Conservation (phyloP, 1,139 yeast species). For the Hyphopichia wangnamkhiaoensis region DNA sequence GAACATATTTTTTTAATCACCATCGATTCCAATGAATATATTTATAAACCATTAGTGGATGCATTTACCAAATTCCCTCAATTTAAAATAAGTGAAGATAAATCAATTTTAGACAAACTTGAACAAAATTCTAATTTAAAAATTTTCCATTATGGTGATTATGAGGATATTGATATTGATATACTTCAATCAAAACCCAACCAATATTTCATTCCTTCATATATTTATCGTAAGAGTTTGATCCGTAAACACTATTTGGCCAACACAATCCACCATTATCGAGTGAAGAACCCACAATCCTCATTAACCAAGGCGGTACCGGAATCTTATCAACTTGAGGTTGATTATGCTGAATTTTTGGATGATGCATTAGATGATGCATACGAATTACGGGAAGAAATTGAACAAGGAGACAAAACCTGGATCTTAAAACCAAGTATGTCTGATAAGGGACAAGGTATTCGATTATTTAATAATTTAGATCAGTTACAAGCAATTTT, state of each 20-base stretch:
- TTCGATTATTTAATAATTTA: conserved; percentile 73
- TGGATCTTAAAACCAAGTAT: conserved; percentile 95
- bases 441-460: conserved; percentile 98
- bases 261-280: conserved; percentile 72
- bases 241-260: conserved; percentile 88
- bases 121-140: conserved; percentile 16
- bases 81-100: conserved; percentile 26
- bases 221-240: conserved; percentile 81
- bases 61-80: conserved; percentile 40
- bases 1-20: conserved; percentile 28
- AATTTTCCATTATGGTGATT: conserved; percentile 81
- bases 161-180: conserved; percentile 85
- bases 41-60: conserved; percentile 54
- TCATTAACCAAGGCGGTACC: conserved; percentile 65
- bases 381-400: conserved; percentile 79
- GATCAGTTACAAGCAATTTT: conserved; percentile 81
- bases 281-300: conserved; percentile 73
- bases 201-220: conserved; percentile 72
- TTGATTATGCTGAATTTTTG: conserved; percentile 94
- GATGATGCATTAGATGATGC: conserved; percentile 93
- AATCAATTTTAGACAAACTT: conserved; percentile 20
- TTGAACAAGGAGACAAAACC: conserved; percentile 61
- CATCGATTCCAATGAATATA: conserved; percentile 46
- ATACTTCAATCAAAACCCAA: conserved; percentile 35
- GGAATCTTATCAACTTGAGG: conserved; percentile 74